Evolutionary conservation across 208 protist species (phyloP).

Genomic region (Jaenimonas drosophilae): DNA sequence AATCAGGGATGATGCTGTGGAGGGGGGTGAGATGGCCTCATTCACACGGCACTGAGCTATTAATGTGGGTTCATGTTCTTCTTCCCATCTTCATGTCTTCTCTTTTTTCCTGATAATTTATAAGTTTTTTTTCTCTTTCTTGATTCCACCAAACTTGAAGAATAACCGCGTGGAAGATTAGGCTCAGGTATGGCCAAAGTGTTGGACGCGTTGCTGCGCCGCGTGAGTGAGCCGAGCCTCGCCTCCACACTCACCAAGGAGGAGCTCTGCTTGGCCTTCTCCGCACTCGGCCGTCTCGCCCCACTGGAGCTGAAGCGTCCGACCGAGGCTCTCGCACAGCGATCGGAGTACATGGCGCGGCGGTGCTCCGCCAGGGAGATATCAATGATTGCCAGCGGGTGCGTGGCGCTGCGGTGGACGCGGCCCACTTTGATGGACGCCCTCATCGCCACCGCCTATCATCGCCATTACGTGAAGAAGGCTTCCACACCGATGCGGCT

Average conservation of each 20-base stretch:
- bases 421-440: conserved; percentile 18
- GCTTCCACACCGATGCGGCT: too few relatives aligned
- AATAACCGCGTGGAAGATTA: too few relatives aligned
- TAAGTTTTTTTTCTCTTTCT: conserved; percentile 1
- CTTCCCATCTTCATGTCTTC: too few relatives aligned
- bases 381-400: conserved; percentile 46
- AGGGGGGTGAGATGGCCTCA: too few relatives aligned
- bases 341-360: conserved; percentile 14
- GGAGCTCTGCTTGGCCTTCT: conserved; percentile 60
- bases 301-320: too few relatives aligned
- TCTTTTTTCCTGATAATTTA: not conserved
- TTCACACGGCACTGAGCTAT: too few relatives aligned
- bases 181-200: not conserved
- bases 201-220: conserved; percentile 12
- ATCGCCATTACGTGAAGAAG: too few relatives aligned
- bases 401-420: conserved; percentile 18
- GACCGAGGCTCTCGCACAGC: too few relatives aligned
- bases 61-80: too few relatives aligned
- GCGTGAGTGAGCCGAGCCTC: conserved; percentile 17
- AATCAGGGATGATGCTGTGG: too few relatives aligned
- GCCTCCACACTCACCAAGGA: conserved; percentile 22
- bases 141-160: conserved; percentile 3
- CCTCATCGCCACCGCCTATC: too few relatives aligned
- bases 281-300: too few relatives aligned
- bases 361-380: conserved; percentile 45